phyloP scores from a whole-genome alignment of 2,329 filamentous ascomycete genomes.

The Beauveria australis region DNA sequence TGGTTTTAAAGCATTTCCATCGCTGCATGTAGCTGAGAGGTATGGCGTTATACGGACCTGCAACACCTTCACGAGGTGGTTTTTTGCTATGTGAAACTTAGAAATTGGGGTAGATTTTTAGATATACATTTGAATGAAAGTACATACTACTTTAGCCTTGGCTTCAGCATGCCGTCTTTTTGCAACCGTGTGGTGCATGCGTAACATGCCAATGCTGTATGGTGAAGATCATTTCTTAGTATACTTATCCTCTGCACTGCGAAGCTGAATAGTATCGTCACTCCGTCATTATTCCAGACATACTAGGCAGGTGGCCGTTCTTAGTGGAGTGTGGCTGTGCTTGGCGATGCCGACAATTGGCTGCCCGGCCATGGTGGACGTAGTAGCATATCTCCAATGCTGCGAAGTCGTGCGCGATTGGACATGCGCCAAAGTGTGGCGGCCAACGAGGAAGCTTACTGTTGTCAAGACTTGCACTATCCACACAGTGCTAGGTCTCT shows the following conservation, averaged over 20 bases:
- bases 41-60: background rate
- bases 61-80: background rate
- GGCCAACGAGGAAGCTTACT: background rate
- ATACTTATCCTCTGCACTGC: background rate
- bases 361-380: background rate
- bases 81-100: background rate
- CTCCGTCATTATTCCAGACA: background rate
- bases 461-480: background rate
- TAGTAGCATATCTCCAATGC: background rate
- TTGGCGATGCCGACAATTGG: background rate
- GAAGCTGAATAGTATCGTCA: background rate
- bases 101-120: background rate
- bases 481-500: background rate
- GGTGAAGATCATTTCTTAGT: background rate
- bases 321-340: background rate
- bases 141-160: background rate
- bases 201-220: background rate
- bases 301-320: conserved; percentile 1
- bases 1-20: background rate
- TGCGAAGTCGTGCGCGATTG: background rate
- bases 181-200: background rate
- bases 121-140: background rate
- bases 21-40: background rate
- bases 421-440: background rate
- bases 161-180: background rate